Conservation (phyloP, 2,329 filamentous ascomycete genomes). For the Fusarium sterilihyphosum region DNA sequence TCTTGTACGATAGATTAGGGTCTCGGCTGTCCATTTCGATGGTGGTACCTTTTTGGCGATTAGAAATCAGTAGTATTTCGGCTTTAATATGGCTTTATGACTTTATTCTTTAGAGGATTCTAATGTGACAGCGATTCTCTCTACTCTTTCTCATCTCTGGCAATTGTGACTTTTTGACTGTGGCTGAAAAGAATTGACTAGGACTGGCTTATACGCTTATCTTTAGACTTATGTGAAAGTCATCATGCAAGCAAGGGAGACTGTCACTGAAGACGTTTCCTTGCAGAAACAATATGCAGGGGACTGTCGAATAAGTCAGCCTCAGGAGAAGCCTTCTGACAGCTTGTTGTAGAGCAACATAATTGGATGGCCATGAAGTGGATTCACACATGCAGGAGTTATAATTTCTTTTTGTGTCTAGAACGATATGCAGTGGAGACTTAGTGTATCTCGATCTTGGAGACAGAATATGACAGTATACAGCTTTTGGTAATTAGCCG, state of each 20-base stretch:
- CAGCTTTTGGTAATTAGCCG: too few relatives aligned
- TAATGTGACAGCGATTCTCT: background rate
- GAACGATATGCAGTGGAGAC: background rate
- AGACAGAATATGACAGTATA: background rate
- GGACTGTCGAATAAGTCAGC: background rate
- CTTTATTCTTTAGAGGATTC: background rate
- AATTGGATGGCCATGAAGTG: background rate
- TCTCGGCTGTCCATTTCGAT: conserved; percentile 24
- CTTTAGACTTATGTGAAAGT: background rate
- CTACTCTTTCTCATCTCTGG: background rate
- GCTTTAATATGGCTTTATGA: conserved; percentile 38
- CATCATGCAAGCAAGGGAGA: background rate
- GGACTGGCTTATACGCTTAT: background rate
- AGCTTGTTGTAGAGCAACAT: background rate
- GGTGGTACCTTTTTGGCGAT: conserved; percentile 35
- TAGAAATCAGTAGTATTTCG: conserved; percentile 37
- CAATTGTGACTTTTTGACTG: background rate
- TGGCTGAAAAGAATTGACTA: background rate
- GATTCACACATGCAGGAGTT: background rate
- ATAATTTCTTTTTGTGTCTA: background rate
- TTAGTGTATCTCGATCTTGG: background rate
- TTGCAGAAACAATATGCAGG: background rate
- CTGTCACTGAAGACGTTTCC: background rate
- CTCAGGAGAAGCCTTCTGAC: background rate
- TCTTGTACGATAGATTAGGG: conserved; percentile 23